A percentile compares a stretch with the other conserved stretches of the same genome.
Conservation (phyloP, 2,329 filamentous ascomycete genomes). For the Phyllosticta citriasiana region DNA sequence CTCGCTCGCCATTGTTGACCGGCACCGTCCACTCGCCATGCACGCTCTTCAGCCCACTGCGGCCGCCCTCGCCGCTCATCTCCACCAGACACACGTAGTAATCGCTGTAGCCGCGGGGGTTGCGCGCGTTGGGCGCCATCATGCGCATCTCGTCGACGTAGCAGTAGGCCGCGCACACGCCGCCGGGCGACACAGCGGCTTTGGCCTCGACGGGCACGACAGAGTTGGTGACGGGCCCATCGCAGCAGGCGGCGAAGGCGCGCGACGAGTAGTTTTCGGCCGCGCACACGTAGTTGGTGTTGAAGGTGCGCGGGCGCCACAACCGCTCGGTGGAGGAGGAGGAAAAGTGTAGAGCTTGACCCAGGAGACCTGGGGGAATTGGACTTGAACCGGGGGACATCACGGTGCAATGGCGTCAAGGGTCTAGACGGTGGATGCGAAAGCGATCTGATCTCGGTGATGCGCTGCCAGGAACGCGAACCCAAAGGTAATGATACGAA, state of each 20-base stretch:
- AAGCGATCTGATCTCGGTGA: neutral
- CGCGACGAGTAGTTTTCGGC: neutral
- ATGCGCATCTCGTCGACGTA: neutral
- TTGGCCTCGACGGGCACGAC: neutral
- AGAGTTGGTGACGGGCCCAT: neutral
- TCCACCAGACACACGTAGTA: neutral
- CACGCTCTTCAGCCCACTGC: neutral
- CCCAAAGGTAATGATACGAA: neutral
- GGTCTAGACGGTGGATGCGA: neutral
- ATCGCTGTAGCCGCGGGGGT: neutral
- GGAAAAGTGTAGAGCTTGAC: too few relatives aligned
- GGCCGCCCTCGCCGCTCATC: neutral
- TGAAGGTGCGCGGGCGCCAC: neutral
- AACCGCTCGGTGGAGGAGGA: neutral
- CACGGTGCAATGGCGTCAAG: neutral
- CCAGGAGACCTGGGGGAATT: neutral
- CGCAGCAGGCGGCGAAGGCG: neutral
- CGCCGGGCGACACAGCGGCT: neutral
- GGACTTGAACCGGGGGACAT: neutral
- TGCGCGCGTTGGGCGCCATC: neutral
- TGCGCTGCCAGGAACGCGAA: neutral
- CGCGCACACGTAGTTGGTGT: neutral
- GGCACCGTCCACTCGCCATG: neutral
- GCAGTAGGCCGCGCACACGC: neutral
- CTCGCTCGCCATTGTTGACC: neutral